Evolutionary conservation across 805 yeast species (phyloP), one percentile per base, ranked within the genome.

Genomic region (Wickerhamiella lipophila): DNA sequence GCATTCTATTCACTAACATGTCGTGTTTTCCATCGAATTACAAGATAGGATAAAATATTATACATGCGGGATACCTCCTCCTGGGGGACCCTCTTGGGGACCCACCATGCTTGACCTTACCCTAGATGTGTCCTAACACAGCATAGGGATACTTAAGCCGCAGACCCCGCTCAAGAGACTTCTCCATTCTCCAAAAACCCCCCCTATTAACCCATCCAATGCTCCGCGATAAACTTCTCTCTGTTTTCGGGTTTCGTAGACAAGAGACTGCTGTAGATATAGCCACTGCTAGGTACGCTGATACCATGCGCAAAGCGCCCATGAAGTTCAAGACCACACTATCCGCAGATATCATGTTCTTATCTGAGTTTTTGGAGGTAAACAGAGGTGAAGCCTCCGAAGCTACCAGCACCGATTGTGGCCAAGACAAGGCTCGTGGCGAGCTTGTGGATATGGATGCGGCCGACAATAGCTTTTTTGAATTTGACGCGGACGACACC

Each of bases 191-290:
- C 26, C 13, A 8, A 9, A 19, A 18, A 9, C 42, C 12, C 42
- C 7, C 26, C 15, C 11, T n/a, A 6, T 19, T 3, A 23, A 6
- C 26, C 15, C n/a, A n/a, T n/a, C 8, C 25, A 38, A 38, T 38
- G 42, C 42, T 38, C 27, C 42, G 42, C 42, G 15, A 38, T 38
- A 38, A 38, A 22, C 6, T 38, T 21, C 26, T 21, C 16, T 18
- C 42, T 6, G 23, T 40, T 5, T 8, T 40, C 12, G 30, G 30
- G 23, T 40, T 23, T 30, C 15, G 25, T n/a, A 15, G 7, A 15
- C 19, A 23, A 13, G 43, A 40, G 3, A 9, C 43, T 3, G 21
- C 19, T 7, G 18, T 23, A 19, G 43, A 40, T 5, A 22, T n/a
- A 25, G 43, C 43, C 29, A 21, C 15, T 6, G 30, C 29, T n/a